These are phyloP conservation scores for Aspergillus coremiiformis DNA, from an alignment of 495 filamentous ascomycete species.

Conservation along the genomic window DNA sequence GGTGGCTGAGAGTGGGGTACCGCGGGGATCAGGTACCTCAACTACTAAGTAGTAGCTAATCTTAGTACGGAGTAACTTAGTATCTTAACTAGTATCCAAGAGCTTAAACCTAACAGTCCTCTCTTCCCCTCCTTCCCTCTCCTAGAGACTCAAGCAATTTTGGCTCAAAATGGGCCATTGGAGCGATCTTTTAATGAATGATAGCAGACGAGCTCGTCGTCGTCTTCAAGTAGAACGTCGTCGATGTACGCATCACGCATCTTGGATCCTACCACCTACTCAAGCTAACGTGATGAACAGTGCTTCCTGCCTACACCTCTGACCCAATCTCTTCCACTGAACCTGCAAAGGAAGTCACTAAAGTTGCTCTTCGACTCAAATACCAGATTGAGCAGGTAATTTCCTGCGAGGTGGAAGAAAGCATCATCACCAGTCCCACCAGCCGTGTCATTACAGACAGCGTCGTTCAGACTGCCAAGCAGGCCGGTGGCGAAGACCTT, in stretches of 20 bases:
- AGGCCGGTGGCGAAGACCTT: slow-evolving; percentile 72
- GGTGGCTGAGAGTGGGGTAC: neutral
- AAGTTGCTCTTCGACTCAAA: slow-evolving; percentile 78
- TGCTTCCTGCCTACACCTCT: slow-evolving; percentile 29
- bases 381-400: slow-evolving; percentile 86
- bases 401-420: slow-evolving; percentile 75
- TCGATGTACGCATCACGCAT: slow-evolving; percentile 36
- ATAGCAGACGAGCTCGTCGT: slow-evolving; percentile 16
- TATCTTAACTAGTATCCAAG: too few species aligned
- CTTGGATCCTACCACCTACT: neutral
- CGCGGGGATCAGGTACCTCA: neutral
- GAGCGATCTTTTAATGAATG: slow-evolving; percentile 26
- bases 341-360: slow-evolving; percentile 70
- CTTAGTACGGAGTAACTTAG: neutral
- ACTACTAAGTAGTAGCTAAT: neutral
- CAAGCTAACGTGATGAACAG: slow-evolving; percentile 24
- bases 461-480: slow-evolving; percentile 69
- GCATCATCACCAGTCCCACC: slow-evolving; percentile 65
- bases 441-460: slow-evolving; percentile 72
- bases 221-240: slow-evolving; percentile 27
- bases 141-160: neutral
- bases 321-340: slow-evolving; percentile 36
- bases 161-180: slow-evolving; percentile 22
- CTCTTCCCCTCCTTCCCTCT: neutral
- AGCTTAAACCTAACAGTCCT: neutral